Evolutionary conservation across 2,329 filamentous ascomycete species (phyloP).

Genomic region (Fusarium xyrophilum): DNA sequence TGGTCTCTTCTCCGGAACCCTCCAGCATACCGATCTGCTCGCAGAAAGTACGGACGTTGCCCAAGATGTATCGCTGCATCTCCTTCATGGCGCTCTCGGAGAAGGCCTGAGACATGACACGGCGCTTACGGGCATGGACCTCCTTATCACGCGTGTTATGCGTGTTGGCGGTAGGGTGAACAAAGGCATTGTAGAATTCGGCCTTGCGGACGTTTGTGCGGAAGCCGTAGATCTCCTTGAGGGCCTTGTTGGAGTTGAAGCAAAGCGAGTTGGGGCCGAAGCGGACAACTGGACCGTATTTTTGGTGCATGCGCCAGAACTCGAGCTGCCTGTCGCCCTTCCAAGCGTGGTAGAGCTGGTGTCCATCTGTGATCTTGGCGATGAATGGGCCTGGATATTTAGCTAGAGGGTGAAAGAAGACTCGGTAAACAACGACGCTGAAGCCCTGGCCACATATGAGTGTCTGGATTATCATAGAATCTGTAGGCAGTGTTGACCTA

Average conservation of each 20-base stretch:
- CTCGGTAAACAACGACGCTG: slow-evolving; percentile 59
- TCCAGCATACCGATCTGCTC: slow-evolving; percentile 58
- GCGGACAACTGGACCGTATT: slow-evolving; percentile 78
- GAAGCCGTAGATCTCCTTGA: slow-evolving; percentile 72
- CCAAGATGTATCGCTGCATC: slow-evolving; percentile 71
- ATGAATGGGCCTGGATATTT: slow-evolving; percentile 70
- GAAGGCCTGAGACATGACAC: slow-evolving; percentile 76
- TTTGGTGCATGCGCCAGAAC: slow-evolving; percentile 72
- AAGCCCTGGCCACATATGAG: slow-evolving; percentile 44
- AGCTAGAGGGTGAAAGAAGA: slow-evolving; percentile 70
- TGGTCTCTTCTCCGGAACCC: slow-evolving; percentile 54
- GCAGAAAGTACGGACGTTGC: slow-evolving; percentile 72
- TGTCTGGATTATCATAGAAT: background rate
- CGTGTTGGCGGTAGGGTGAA: slow-evolving; percentile 73
- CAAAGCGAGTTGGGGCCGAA: slow-evolving; percentile 80
- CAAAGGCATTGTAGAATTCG: slow-evolving; percentile 76
- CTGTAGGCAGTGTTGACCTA: slow-evolving; percentile 42
- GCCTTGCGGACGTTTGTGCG: slow-evolving; percentile 70
- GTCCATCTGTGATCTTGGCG: slow-evolving; percentile 68
- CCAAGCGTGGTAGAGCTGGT: slow-evolving; percentile 76
- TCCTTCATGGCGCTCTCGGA: slow-evolving; percentile 70
- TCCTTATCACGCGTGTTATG: slow-evolving; percentile 75
- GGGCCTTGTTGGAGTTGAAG: slow-evolving; percentile 74
- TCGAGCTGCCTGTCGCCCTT: slow-evolving; percentile 77
- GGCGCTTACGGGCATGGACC: slow-evolving; percentile 72